These are phyloP conservation scores for Cladosporium sp. DNA, from an alignment of 2,329 filamentous ascomycete genomes.

Conservation along the genomic window DNA sequence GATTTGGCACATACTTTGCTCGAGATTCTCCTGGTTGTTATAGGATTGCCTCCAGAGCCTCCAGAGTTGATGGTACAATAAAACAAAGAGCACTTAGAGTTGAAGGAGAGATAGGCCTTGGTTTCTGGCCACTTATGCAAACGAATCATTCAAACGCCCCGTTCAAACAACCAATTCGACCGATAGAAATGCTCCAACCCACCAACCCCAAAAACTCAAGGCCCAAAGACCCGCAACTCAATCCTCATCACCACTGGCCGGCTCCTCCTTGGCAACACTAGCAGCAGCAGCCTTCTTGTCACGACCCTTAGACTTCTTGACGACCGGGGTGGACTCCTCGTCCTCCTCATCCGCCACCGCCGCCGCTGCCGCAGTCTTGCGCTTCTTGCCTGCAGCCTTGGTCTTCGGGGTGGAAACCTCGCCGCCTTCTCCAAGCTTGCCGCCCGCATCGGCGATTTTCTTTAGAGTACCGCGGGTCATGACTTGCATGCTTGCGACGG, in stretches of 20 bases:
- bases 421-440: constrained; percentile 14
- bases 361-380: constrained; percentile 15
- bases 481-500: constrained; percentile 24
- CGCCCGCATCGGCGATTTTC: constrained; percentile 27
- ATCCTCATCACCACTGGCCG: neutral
- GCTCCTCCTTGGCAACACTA: neutral
- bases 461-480: constrained; percentile 20
- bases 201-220: too few relatives aligned
- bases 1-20: too few relatives aligned
- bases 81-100: too few relatives aligned
- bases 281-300: neutral
- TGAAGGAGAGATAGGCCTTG: too few relatives aligned
- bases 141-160: too few relatives aligned
- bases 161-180: too few relatives aligned
- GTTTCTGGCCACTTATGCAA: too few relatives aligned
- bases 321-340: neutral
- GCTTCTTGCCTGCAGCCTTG: constrained; percentile 16
- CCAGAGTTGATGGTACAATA: too few relatives aligned
- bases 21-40: too few relatives aligned
- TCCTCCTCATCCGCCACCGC: constrained; percentile 14
- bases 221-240: neutral
- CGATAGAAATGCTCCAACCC: too few relatives aligned
- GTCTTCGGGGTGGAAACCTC: neutral
- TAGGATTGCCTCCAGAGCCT: too few relatives aligned
- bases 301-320: neutral